A percentile compares a stretch with the other conserved stretches of the same genome.
Conservation (phyloP, 345 rosid species). For the Jatropha curcas region DNA sequence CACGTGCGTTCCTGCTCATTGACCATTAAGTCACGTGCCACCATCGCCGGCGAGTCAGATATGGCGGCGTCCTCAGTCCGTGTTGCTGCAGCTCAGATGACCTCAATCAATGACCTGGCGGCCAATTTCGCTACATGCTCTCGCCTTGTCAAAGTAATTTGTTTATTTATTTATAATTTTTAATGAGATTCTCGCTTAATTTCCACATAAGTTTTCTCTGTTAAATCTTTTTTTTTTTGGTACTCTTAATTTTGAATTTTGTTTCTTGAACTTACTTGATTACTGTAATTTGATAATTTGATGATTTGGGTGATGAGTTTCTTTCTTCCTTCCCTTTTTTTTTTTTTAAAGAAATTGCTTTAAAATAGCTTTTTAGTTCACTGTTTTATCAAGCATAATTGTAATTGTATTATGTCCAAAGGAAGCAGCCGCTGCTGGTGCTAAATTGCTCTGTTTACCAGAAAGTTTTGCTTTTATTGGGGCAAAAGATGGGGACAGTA, state of each 20-base stretch:
- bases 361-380: not conserved
- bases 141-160: slow-evolving; percentile 70
- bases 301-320: too few species aligned
- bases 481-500: slow-evolving; percentile 64
- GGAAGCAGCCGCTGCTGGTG: slow-evolving; percentile 89
- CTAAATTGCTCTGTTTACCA: slow-evolving; percentile 83
- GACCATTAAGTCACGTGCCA: slow-evolving; percentile 26
- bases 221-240: too few species aligned
- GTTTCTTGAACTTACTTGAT: too few species aligned
- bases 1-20: slow-evolving; percentile 14
- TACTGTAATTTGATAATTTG: too few species aligned
- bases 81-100: slow-evolving; percentile 97
- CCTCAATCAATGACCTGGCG: slow-evolving; percentile 80
- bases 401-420: slow-evolving; percentile 28
- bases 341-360: not conserved
- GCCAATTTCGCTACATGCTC: slow-evolving; percentile 84
- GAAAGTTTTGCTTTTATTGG: slow-evolving; percentile 83
- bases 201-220: too few species aligned
- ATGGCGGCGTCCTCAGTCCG: slow-evolving; percentile 61
- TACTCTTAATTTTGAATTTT: too few species aligned
- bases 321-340: too few species aligned
- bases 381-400: not conserved
- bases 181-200: not conserved
- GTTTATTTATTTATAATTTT: not conserved
- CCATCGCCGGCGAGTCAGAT: slow-evolving; percentile 24